A percentile compares a stretch with the other conserved stretches of the same genome.
Conservation (phyloP, 176 grass and related monocot species). For the Zoysia pacifica region DNA sequence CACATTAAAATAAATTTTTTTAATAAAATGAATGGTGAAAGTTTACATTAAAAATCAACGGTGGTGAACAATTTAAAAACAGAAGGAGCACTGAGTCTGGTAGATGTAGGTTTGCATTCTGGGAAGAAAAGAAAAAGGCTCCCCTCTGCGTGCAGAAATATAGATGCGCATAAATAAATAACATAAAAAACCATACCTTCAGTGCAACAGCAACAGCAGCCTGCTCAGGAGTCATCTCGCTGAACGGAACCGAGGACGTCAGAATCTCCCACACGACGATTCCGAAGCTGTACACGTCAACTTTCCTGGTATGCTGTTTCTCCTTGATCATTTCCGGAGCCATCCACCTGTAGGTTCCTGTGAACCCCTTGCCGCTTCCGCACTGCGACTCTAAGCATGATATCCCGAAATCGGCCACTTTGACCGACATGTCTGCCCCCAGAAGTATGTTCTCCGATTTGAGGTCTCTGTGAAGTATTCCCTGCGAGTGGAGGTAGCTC, state of each 20-base stretch:
- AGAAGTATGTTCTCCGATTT: slow-evolving; percentile 99
- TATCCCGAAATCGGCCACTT: slow-evolving; percentile 97
- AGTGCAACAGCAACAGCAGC: slow-evolving; percentile 92
- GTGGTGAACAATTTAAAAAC: too few species aligned
- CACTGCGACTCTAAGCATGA: slow-evolving; percentile 94
- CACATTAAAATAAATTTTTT: too few species aligned
- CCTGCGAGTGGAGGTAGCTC: slow-evolving; percentile 88
- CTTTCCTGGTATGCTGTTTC: slow-evolving; percentile 89
- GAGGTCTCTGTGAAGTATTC: slow-evolving; percentile 93
- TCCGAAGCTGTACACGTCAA: slow-evolving; percentile 97
- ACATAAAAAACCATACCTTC: slow-evolving; percentile 63
- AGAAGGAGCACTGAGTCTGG: slow-evolving; percentile 3
- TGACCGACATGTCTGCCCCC: slow-evolving; percentile 85
- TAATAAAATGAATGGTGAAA: too few species aligned
- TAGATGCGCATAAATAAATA: background rate
- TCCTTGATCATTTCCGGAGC: slow-evolving; percentile 98
- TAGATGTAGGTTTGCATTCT: background rate
- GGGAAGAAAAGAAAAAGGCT: too few species aligned
- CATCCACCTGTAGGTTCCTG: slow-evolving; percentile 97
- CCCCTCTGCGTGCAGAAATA: slow-evolving; percentile 19
- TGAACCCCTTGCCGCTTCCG: slow-evolving; percentile 82
- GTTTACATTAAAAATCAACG: too few species aligned
- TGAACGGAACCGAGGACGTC: slow-evolving; percentile 83
- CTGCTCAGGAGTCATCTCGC: slow-evolving; percentile 89
- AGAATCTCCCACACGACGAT: slow-evolving; percentile 95